phyloP scores from a whole-genome alignment of 2,329 filamentous ascomycete species.

The Neophaeococcomyces mojaviensis region DNA sequence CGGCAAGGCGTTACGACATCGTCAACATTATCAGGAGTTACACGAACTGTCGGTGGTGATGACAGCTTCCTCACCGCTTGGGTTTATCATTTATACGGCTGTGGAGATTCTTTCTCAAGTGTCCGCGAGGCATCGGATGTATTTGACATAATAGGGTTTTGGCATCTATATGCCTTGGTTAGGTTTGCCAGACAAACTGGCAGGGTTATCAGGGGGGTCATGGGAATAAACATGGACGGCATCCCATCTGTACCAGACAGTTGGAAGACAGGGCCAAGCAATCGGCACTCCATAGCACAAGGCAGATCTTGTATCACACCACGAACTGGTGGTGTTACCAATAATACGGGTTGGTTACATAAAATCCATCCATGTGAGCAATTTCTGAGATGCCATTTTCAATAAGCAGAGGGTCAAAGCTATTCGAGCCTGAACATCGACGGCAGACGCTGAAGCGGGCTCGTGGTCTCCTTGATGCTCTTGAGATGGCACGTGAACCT shows the following conservation, averaged over 20 bases:
- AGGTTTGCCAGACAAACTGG: neutral
- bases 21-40: slow-evolving; percentile 2
- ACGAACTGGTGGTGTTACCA: slow-evolving; percentile 4
- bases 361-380: neutral
- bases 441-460: too few relatives aligned
- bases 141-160: slow-evolving; percentile 6
- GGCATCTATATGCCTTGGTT: slow-evolving; percentile 1
- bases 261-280: neutral
- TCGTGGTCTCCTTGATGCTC: too few relatives aligned
- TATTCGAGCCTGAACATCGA: too few relatives aligned
- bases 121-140: slow-evolving; percentile 6
- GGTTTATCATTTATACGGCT: neutral
- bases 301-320: slow-evolving; percentile 7
- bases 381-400: neutral
- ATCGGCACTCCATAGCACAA: slow-evolving; percentile 7
- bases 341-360: slow-evolving; percentile 1
- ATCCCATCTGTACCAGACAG: slow-evolving; percentile 3
- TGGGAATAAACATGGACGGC: neutral
- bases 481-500: too few relatives aligned
- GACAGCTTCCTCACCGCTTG: neutral
- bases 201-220: neutral
- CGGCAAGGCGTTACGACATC: too few relatives aligned
- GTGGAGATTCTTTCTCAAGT: neutral
- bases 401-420: neutral
- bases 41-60: neutral